phyloP scores from a whole-genome alignment of 495 filamentous ascomycete genomes.

The Echria macrotheca region DNA sequence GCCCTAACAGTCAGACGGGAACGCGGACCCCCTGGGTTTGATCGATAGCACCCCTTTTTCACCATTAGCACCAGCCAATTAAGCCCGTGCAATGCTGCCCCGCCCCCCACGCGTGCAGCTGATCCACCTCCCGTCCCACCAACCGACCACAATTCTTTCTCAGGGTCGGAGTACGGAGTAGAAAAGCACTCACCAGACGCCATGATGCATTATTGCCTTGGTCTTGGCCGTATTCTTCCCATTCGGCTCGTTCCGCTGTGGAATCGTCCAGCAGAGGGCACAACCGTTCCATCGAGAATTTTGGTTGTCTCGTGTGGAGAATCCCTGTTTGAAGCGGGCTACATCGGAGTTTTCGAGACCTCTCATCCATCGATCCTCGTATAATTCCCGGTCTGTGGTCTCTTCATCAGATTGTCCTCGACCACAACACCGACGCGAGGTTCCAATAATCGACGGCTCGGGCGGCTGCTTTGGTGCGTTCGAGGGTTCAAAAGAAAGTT shows the following conservation, averaged over 20 bases:
- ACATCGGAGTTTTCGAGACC: background rate
- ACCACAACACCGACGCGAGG: background rate
- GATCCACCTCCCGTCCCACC: background rate
- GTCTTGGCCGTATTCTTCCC: too few relatives aligned
- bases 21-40: background rate
- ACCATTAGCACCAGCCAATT: conserved; percentile 3
- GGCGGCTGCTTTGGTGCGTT: background rate
- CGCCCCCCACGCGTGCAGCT: conserved; percentile 10
- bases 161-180: background rate
- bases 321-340: background rate
- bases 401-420: too few relatives aligned
- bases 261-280: background rate
- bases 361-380: too few relatives aligned
- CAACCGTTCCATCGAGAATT: background rate
- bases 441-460: background rate
- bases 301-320: conserved; percentile 7
- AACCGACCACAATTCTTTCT: conserved; percentile 4
- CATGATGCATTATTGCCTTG: too few relatives aligned
- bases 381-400: too few relatives aligned
- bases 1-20: conserved; percentile 2
- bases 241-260: background rate
- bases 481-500: background rate
- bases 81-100: conserved; percentile 10
- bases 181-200: conserved; percentile 6
- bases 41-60: conserved; percentile 8